phyloP scores from a whole-genome alignment of 2,329 filamentous ascomycete species.

The Tricladium varicosporioides region DNA sequence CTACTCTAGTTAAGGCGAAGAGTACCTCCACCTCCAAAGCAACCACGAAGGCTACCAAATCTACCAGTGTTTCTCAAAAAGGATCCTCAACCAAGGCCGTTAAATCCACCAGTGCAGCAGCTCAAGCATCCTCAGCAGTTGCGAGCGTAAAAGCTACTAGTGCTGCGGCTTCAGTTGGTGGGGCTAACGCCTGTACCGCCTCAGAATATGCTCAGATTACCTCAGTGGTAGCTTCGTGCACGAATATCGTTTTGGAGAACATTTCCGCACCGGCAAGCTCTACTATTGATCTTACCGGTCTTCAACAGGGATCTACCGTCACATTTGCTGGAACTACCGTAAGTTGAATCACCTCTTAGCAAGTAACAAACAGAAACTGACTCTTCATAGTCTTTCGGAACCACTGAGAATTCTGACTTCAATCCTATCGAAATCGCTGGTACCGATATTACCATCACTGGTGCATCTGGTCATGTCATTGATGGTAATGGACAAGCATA shows the following conservation, averaged over 20 bases:
- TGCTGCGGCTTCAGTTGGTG: not conserved
- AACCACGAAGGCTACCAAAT: not conserved
- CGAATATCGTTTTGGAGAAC: conserved; percentile 40
- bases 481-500: conserved; percentile 54
- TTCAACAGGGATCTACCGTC: conserved; percentile 41
- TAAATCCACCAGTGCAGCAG: not conserved
- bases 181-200: not conserved
- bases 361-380: not conserved
- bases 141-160: not conserved
- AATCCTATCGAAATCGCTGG: conserved; percentile 48
- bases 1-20: not conserved
- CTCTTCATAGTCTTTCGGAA: conserved; percentile 32
- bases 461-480: conserved; percentile 50
- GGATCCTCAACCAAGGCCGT: not conserved
- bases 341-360: not conserved
- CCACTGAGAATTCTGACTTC: conserved; percentile 10
- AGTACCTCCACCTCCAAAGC: not conserved
- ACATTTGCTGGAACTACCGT: conserved; percentile 39
- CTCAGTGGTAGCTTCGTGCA: conserved; percentile 40
- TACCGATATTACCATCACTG: conserved; percentile 49
- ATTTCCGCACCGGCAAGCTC: conserved; percentile 39
- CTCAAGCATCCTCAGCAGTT: not conserved
- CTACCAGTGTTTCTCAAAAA: not conserved
- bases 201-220: conserved; percentile 29
- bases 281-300: conserved; percentile 40